phyloP scores from a whole-genome alignment of 1,139 yeast genomes.

The Candida labiduridarum region DNA sequence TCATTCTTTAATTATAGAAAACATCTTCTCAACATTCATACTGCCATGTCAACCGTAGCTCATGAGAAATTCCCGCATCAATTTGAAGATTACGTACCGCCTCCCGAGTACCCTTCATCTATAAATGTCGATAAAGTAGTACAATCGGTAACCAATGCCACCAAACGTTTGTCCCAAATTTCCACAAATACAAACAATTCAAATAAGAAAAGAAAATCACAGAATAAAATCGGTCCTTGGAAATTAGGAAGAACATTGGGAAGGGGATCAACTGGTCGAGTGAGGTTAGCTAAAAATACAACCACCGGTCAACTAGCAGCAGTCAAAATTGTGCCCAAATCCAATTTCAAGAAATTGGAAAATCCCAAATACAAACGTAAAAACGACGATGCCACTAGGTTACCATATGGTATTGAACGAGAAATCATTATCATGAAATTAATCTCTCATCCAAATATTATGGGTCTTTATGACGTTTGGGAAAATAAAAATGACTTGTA shows the following conservation, averaged over 20 bases:
- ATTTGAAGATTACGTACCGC: conserved; percentile 4
- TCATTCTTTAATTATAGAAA: conserved; percentile 9
- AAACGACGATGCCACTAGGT: conserved; percentile 52
- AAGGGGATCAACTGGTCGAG: conserved; percentile 94
- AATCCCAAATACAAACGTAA: conserved; percentile 46
- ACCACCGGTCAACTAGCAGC: conserved; percentile 91
- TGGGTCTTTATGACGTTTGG: conserved; percentile 98
- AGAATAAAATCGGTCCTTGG: conserved; percentile 94
- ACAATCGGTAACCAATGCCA: conserved; percentile 61
- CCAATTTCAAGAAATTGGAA: conserved; percentile 59
- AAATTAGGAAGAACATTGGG: conserved; percentile 92
- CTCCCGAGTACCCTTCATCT: conserved; percentile 23
- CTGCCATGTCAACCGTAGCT: conserved; percentile 10
- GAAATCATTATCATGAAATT: conserved; percentile 93
- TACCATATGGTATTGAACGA: conserved; percentile 93
- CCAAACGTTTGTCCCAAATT: conserved; percentile 63
- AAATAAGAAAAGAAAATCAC: conserved; percentile 56
- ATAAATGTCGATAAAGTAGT: conserved; percentile 49
- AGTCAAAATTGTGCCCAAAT: conserved; percentile 92
- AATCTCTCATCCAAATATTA: conserved; percentile 88
- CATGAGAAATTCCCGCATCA: conserved; percentile 8
- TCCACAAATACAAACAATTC: conserved; percentile 56
- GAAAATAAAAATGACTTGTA: conserved; percentile 93
- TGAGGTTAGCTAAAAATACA: conserved; percentile 84
- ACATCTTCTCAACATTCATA: neutral